Conservation (phyloP, 2,329 filamentous ascomycete genomes). For the Amesomyces nigricolor region DNA sequence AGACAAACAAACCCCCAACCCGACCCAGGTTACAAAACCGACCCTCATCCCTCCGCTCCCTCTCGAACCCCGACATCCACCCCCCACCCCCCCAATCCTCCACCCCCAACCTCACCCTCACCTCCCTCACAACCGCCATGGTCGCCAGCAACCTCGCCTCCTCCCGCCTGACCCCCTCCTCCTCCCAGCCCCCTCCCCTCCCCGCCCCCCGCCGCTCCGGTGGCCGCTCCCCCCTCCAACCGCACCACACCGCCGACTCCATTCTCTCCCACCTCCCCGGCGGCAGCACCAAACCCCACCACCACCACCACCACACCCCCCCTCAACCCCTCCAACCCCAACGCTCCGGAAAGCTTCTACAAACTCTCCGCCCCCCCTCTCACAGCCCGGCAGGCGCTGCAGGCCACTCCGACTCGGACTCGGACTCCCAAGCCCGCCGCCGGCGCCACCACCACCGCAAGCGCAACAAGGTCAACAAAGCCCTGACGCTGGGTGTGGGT, state of each 20-base stretch:
- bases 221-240: conserved; percentile 17
- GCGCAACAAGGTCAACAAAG: conserved; percentile 28
- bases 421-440: conserved; percentile 42
- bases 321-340: conserved; percentile 32
- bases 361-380: conserved; percentile 56
- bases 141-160: conserved; percentile 69
- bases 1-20: background rate
- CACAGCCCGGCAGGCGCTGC: conserved; percentile 20
- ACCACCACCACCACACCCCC: conserved; percentile 28
- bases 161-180: conserved; percentile 41
- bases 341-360: conserved; percentile 54
- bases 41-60: background rate
- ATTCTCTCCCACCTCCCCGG: conserved; percentile 16
- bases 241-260: conserved; percentile 23
- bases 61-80: conserved; percentile 19
- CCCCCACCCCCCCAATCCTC: conserved; percentile 15
- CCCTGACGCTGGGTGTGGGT: conserved; percentile 32
- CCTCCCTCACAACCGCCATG: conserved; percentile 67
- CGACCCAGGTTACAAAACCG: background rate
- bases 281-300: conserved; percentile 33
- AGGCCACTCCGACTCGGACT: conserved; percentile 35
- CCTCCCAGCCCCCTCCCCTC: conserved; percentile 34
- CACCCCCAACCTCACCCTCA: conserved; percentile 46
- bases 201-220: conserved; percentile 33
- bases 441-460: conserved; percentile 38